These are phyloP conservation scores for Podospora appendiculata DNA, from an alignment of 495 filamentous ascomycete genomes.

Conservation along the genomic window DNA sequence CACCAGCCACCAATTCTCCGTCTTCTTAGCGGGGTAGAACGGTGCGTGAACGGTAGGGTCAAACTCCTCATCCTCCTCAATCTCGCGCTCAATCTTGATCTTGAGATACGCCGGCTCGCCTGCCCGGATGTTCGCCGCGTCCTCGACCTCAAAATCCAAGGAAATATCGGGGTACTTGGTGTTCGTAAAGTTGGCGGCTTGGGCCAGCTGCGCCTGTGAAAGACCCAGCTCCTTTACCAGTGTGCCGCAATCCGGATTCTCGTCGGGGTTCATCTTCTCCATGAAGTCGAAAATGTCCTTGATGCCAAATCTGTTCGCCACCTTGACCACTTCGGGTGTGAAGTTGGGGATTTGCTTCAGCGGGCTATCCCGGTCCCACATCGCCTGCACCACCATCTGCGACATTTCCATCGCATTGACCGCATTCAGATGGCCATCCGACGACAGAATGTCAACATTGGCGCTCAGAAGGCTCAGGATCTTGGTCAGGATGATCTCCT, in stretches of 20 bases:
- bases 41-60: constrained; percentile 88
- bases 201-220: constrained; percentile 69
- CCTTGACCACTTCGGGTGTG: constrained; percentile 71
- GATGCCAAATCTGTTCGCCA: constrained; percentile 69
- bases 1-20: constrained; percentile 96
- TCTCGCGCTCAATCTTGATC: constrained; percentile 78
- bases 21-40: constrained; percentile 88
- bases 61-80: constrained; percentile 63
- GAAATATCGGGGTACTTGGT: constrained; percentile 91
- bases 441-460: constrained; percentile 89
- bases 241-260: constrained; percentile 69
- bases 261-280: constrained; percentile 93
- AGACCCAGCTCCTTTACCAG: constrained; percentile 73
- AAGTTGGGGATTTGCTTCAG: constrained; percentile 98
- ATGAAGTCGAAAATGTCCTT: constrained; percentile 96
- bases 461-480: constrained; percentile 84
- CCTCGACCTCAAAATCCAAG: constrained; percentile 78
- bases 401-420: constrained; percentile 99
- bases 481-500: constrained; percentile 79
- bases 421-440: constrained; percentile 91
- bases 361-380: constrained; percentile 97
- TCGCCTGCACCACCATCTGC: constrained; percentile 97
- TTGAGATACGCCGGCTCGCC: constrained; percentile 78
- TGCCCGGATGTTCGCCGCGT: constrained; percentile 68
- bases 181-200: constrained; percentile 96